These are phyloP conservation scores for Oryza coarctata DNA, from an alignment of 176 grass and related monocot genomes.

Conservation along the genomic window DNA sequence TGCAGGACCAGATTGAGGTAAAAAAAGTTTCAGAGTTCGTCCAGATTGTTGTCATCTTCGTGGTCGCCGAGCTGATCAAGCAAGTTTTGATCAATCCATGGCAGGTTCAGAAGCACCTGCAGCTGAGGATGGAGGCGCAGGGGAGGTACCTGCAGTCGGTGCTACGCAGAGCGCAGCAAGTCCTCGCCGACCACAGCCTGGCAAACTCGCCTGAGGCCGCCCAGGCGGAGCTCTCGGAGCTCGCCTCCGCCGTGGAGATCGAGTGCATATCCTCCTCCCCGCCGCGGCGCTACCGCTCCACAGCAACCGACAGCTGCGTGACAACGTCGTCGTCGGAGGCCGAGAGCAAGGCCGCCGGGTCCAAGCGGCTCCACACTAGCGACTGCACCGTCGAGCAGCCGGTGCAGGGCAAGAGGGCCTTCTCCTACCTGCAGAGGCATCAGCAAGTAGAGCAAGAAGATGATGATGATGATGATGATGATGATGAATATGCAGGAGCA, in stretches of 20 bases:
- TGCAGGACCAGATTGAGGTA: conserved; percentile 83
- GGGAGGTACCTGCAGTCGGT: conserved; percentile 86
- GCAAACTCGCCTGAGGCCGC: conserved; percentile 31
- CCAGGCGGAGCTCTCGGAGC: conserved; percentile 61
- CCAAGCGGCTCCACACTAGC: conserved; percentile 38
- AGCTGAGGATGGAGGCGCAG: conserved; percentile 92
- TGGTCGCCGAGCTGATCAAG: not conserved
- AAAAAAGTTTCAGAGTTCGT: not conserved
- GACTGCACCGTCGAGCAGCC: conserved; percentile 38
- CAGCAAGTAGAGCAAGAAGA: not conserved
- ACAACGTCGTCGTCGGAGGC: conserved; percentile 48
- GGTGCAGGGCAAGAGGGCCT: conserved; percentile 34
- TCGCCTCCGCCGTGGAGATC: conserved; percentile 49
- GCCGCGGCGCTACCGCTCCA: not conserved
- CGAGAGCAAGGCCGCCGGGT: conserved; percentile 32
- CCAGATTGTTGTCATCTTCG: not conserved
- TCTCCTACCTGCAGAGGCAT: conserved; percentile 27
- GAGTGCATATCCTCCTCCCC: conserved; percentile 47
- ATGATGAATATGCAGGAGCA: not conserved
- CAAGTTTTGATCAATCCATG: not conserved
- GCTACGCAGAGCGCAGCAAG: conserved; percentile 61
- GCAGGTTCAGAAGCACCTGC: conserved; percentile 90
- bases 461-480: not conserved
- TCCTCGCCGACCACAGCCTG: conserved; percentile 42
- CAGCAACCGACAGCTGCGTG: conserved; percentile 57